Evolutionary conservation across 2,329 filamentous ascomycete genomes (phyloP).

Genomic region (Penicillium sp.): DNA sequence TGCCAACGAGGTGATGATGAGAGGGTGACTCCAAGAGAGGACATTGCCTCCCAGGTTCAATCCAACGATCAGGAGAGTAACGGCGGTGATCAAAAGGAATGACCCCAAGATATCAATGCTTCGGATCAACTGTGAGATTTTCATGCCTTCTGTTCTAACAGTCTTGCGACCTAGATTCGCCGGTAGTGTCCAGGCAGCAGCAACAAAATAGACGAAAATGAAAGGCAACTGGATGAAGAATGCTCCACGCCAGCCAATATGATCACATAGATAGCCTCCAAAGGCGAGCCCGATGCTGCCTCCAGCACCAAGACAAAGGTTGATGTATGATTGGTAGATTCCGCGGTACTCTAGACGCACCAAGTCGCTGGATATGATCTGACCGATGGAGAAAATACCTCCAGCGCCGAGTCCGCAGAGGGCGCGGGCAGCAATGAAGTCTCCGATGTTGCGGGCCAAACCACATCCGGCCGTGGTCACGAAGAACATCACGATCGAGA

Average conservation of each 20-base stretch:
- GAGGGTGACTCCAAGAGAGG: conserved; percentile 52
- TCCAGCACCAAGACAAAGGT: conserved; percentile 40
- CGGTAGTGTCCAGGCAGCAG: conserved; percentile 41
- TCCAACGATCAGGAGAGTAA: conserved; percentile 53
- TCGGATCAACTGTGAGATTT: conserved; percentile 46
- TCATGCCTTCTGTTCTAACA: conserved; percentile 43
- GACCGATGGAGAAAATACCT: conserved; percentile 70
- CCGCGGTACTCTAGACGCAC: conserved; percentile 68
- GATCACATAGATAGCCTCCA: conserved; percentile 43
- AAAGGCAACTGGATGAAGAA: conserved; percentile 55
- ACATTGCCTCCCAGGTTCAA: conserved; percentile 57
- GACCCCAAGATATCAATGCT: conserved; percentile 55
- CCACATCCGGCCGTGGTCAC: conserved; percentile 71
- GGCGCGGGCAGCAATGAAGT: conserved; percentile 71
- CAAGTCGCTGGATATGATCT: conserved; percentile 62
- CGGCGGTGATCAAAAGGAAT: conserved; percentile 47
- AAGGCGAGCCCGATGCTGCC: conserved; percentile 42
- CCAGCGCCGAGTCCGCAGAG: conserved; percentile 74
- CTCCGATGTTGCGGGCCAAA: conserved; percentile 66
- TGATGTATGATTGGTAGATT: conserved; percentile 47
- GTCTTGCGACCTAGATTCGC: conserved; percentile 48
- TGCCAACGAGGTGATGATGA: conserved; percentile 52
- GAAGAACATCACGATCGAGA: conserved; percentile 63
- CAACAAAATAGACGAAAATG: conserved; percentile 39
- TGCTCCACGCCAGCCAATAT: conserved; percentile 44